Conservation (phyloP, 2,329 filamentous ascomycete species). For the Xylaria sp. region DNA sequence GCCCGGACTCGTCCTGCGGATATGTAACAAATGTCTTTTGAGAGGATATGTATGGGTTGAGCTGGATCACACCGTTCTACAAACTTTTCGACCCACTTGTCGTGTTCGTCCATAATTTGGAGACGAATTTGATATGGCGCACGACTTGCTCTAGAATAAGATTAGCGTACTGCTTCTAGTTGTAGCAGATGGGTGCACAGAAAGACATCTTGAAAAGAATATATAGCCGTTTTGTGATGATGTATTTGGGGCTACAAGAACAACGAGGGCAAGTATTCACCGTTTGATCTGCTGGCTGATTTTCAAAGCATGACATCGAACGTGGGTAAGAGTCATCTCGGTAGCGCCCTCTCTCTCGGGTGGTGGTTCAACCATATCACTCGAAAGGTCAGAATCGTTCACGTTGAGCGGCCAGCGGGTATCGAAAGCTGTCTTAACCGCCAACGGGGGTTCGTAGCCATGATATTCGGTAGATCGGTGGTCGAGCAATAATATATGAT, state of each 20-base stretch:
- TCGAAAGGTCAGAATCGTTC: conserved; percentile 61
- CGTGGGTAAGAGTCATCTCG: conserved; percentile 54
- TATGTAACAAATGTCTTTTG: conserved; percentile 31
- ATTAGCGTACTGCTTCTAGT: conserved; percentile 21
- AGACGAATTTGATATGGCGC: conserved; percentile 27
- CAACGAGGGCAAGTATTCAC: conserved; percentile 7
- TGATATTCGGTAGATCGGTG: conserved; percentile 60
- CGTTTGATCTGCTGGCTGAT: conserved; percentile 28
- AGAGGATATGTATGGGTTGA: conserved; percentile 26
- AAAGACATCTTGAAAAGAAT: background rate
- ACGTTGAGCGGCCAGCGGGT: conserved; percentile 61
- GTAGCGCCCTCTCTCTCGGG: conserved; percentile 52
- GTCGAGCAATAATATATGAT: conserved; percentile 60
- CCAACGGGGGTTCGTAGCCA: conserved; percentile 57
- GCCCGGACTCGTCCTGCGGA: conserved; percentile 25
- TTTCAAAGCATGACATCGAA: conserved; percentile 55
- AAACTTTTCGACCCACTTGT: conserved; percentile 33
- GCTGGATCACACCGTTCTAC: conserved; percentile 28
- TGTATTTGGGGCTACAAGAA: background rate
- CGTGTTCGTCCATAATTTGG: conserved; percentile 32
- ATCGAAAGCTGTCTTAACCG: conserved; percentile 55
- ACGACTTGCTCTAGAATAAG: conserved; percentile 21
- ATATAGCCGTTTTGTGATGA: background rate
- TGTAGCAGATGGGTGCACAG: background rate
- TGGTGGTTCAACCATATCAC: conserved; percentile 51